Percentiles rank a stretch among this genome's conserved stretches.
phyloP scores from a whole-genome alignment of 768 basidiomycete species.

The Russula sp. region DNA sequence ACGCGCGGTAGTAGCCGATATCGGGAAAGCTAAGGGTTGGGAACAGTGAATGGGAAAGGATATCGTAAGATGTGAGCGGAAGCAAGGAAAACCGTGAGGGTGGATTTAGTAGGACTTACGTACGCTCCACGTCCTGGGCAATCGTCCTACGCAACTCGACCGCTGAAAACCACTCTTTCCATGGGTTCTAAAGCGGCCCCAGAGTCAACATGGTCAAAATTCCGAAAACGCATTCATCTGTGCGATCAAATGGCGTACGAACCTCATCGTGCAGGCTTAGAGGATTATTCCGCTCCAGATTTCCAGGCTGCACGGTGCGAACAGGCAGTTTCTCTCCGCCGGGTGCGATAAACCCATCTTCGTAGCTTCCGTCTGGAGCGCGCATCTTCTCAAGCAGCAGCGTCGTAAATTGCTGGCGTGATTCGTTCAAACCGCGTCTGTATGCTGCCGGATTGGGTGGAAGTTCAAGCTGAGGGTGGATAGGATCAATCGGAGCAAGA shows the following conservation, averaged over 20 bases:
- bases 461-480: constrained; percentile 48
- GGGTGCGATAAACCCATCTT: constrained; percentile 60
- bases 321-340: constrained; percentile 43
- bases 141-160: constrained; percentile 89
- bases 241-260: not conserved
- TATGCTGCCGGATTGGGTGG: constrained; percentile 32
- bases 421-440: constrained; percentile 41
- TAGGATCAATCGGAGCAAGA: constrained; percentile 61
- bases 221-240: not conserved
- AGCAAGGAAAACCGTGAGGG: not conserved
- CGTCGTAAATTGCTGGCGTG: constrained; percentile 55
- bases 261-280: constrained; percentile 78
- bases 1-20: constrained; percentile 80
- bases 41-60: constrained; percentile 2
- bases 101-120: constrained; percentile 51
- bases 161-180: constrained; percentile 91
- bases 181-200: constrained; percentile 66
- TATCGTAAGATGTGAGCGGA: not conserved
- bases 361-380: constrained; percentile 84
- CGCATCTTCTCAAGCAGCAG: constrained; percentile 67
- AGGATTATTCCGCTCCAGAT: constrained; percentile 75
- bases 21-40: constrained; percentile 81
- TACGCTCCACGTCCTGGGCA: constrained; percentile 91
- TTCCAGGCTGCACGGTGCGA: constrained; percentile 34
- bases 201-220: not conserved